These are phyloP conservation scores for Salix dunnii DNA, from an alignment of 345 rosid genomes.

Conservation along the genomic window DNA sequence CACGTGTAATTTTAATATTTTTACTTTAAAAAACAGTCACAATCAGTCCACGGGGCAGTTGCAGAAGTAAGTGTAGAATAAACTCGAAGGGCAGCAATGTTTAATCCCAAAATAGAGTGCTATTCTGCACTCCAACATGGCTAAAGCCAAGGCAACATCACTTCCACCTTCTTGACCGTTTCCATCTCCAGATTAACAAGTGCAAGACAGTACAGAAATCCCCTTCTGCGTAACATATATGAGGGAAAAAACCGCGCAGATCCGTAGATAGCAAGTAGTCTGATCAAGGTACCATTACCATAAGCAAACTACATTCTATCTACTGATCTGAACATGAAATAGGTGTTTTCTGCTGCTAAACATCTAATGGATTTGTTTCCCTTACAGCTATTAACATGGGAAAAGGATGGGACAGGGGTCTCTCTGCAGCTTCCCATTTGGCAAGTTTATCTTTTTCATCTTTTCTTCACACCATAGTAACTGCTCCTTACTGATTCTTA, in stretches of 20 bases:
- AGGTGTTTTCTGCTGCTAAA: slow-evolving; percentile 3
- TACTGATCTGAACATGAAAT: not conserved
- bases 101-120: too few relatives aligned
- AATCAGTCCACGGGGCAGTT: too few relatives aligned
- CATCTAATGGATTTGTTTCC: not conserved
- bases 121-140: not conserved
- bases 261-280: not conserved
- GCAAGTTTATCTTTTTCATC: slow-evolving; percentile 70
- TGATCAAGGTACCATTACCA: not conserved
- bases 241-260: not conserved
- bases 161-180: too few relatives aligned
- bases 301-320: not conserved
- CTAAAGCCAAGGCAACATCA: not conserved
- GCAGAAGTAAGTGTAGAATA: too few relatives aligned
- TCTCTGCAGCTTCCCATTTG: slow-evolving; percentile 60
- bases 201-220: not conserved
- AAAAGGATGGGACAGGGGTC: slow-evolving; percentile 79
- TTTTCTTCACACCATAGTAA: slow-evolving; percentile 94
- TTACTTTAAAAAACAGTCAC: too few relatives aligned
- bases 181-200: not conserved
- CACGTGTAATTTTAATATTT: too few relatives aligned
- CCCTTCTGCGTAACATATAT: not conserved
- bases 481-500: slow-evolving; percentile 66
- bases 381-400: slow-evolving; percentile 44
- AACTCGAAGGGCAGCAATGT: too few relatives aligned